Base-by-base conservation (phyloP, 1,139 yeast genomes). In the Pichia sp. region DNA sequence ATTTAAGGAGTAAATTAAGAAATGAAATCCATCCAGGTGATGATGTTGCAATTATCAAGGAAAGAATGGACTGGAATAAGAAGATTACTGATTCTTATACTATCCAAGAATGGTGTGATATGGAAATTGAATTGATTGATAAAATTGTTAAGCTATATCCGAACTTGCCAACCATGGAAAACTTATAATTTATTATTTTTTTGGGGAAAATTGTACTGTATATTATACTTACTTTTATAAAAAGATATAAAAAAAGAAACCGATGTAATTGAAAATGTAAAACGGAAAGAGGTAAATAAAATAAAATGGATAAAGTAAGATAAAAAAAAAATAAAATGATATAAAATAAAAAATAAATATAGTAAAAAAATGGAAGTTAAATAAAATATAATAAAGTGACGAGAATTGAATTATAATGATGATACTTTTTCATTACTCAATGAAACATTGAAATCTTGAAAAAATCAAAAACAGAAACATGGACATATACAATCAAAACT, bases 1-100 rank as follows among this genome's bases (percentile, higher is more conserved):
- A 68, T 43, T 67, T 86, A 40, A 68, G 95, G 47, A 67, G 72
- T 27, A 62, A 70, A 39, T 68, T 86, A 43, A 68, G 92, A 47
- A 46, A 51, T 12, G 68, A 65, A 38, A 58, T 64, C 43, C 68
- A 73, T 36, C 66, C 68, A 4, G 81, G 81, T 22, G 70, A 70
- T 32, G 83, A 77, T 46, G 67, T 73, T 43, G 65, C 65, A 2
- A 74, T 79, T 23, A 80, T 83, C 42, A 80, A 80, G 46, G 67
- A 69, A 7, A 69, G 95, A 53, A 85, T 85, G 95, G 72, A 72
- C 30, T 82, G 92, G 86, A 82, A 85, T 61, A 80, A 79, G 47
- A 66, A 66, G 4, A 69, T 83, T 44, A 84, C 92, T 3, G 94
- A 85, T 62, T 67, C 68, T 44, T 80, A 76, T 64, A 62, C 75